Evolutionary conservation across 1,284 basidiomycete species (phyloP).

Genomic region (Fomitopsis schrenkii): DNA sequence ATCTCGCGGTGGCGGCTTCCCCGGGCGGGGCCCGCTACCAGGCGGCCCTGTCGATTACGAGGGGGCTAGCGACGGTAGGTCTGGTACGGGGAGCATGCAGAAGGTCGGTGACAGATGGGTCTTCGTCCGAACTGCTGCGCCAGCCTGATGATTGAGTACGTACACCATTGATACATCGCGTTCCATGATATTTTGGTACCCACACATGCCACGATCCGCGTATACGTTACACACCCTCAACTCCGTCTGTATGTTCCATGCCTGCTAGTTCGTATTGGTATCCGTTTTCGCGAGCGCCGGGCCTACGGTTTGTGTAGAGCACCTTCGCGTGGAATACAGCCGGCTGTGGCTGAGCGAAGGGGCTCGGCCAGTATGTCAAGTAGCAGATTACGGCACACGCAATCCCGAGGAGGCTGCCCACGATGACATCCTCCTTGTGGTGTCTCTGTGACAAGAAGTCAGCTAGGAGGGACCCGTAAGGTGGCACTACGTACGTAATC

Average conservation of each 20-base stretch:
- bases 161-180: conserved; percentile 5
- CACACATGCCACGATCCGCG: conserved; percentile 17
- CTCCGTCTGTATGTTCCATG: conserved; percentile 43
- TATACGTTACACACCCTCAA: conserved; percentile 35
- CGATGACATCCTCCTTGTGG: conserved; percentile 65
- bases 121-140: conserved; percentile 42
- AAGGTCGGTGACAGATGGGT: conserved; percentile 69
- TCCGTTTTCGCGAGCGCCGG: conserved; percentile 20
- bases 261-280: conserved; percentile 46
- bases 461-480: neutral
- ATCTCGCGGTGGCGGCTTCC: conserved; percentile 50
- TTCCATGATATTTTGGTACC: conserved; percentile 4
- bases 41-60: conserved; percentile 20
- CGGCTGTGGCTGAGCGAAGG: conserved; percentile 33
- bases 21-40: neutral
- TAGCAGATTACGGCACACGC: conserved; percentile 47
- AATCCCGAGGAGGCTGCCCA: conserved; percentile 54
- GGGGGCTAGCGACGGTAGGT: conserved; percentile 37
- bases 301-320: conserved; percentile 30
- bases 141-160: conserved; percentile 8
- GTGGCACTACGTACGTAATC: conserved; percentile 50
- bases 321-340: neutral
- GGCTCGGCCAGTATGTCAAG: conserved; percentile 61
- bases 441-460: conserved; percentile 42
- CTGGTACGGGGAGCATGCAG: conserved; percentile 56